phyloP scores from a whole-genome alignment of 768 basidiomycete species.

The Lepiota subincarnata region DNA sequence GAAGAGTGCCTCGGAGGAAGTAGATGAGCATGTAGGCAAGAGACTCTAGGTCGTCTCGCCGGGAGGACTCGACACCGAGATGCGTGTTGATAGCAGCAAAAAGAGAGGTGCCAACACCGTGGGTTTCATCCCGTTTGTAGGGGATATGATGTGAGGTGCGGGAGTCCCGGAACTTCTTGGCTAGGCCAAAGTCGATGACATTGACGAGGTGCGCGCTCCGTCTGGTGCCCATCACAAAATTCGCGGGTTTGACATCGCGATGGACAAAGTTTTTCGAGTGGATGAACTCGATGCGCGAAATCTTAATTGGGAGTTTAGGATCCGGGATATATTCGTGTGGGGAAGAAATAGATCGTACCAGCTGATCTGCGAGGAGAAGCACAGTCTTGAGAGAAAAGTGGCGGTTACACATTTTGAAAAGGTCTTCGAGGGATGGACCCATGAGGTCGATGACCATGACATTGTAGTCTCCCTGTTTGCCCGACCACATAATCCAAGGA shows the following conservation, averaged over 20 bases:
- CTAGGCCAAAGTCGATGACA: conserved; percentile 87
- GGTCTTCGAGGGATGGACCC: conserved; percentile 83
- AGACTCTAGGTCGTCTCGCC: conserved; percentile 77
- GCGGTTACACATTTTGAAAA: conserved; percentile 86
- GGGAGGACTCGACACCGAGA: conserved; percentile 54
- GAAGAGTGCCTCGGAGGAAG: conserved; percentile 72
- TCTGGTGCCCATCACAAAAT: conserved; percentile 90
- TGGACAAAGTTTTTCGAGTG: conserved; percentile 94
- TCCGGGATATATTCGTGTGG: not conserved
- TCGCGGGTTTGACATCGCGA: conserved; percentile 97
- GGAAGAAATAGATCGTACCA: conserved; percentile 51
- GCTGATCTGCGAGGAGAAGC: conserved; percentile 88
- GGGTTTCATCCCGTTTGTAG: conserved; percentile 68
- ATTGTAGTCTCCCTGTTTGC: conserved; percentile 90
- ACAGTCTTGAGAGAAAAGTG: conserved; percentile 95
- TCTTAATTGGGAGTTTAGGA: conserved; percentile 37
- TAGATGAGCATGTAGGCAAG: conserved; percentile 83
- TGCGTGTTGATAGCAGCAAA: conserved; percentile 17
- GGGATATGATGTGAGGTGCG: conserved; percentile 64
- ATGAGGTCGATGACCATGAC: conserved; percentile 98
- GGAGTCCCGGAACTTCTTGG: conserved; percentile 71
- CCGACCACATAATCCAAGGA: conserved; percentile 90
- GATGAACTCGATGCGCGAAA: conserved; percentile 94
- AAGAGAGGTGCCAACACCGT: conserved; percentile 75
- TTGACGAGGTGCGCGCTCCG: conserved; percentile 68